Conservation (phyloP, 2,329 filamentous ascomycete species). For the Colletotrichum lentis region DNA sequence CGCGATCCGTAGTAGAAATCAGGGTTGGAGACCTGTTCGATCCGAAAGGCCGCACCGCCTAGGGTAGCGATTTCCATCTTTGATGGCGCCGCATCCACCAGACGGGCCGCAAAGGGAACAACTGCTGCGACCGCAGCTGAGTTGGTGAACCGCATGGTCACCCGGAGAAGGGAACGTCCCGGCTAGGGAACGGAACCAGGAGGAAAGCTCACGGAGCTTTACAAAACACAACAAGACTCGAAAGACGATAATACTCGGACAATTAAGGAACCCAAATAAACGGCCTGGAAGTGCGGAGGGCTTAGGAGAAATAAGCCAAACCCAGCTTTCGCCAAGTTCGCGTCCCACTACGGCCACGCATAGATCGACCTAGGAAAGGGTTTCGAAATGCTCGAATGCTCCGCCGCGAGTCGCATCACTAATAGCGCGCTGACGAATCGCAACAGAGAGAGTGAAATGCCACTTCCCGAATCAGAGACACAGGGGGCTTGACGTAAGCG, state of each 20-base stretch:
- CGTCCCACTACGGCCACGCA: conserved; percentile 22
- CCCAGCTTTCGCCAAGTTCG: conserved; percentile 38
- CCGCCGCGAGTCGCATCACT: conserved; percentile 14
- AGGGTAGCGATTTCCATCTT: conserved; percentile 48
- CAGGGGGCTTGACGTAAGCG: not conserved
- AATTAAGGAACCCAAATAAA: not conserved
- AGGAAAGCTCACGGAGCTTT: conserved; percentile 34
- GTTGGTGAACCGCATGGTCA: conserved; percentile 47
- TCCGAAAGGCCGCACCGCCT: conserved; percentile 52
- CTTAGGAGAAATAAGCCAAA: conserved; percentile 28
- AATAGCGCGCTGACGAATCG: conserved; percentile 17
- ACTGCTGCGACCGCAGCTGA: conserved; percentile 48
- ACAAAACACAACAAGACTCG: not conserved
- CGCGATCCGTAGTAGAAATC: conserved; percentile 46
- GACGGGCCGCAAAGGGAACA: conserved; percentile 20
- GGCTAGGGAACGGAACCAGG: conserved; percentile 38
- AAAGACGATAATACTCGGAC: not conserved
- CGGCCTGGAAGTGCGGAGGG: conserved; percentile 13
- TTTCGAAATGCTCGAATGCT: conserved; percentile 28
- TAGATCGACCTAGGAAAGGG: conserved; percentile 24
- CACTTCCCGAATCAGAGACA: not conserved
- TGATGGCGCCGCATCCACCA: conserved; percentile 45
- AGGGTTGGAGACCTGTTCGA: conserved; percentile 51
- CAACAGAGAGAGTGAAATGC: not conserved
- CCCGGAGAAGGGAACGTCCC: conserved; percentile 20